Base-by-base conservation (phyloP, 163 green algal species). In the Scenedesmus sp. region DNA sequence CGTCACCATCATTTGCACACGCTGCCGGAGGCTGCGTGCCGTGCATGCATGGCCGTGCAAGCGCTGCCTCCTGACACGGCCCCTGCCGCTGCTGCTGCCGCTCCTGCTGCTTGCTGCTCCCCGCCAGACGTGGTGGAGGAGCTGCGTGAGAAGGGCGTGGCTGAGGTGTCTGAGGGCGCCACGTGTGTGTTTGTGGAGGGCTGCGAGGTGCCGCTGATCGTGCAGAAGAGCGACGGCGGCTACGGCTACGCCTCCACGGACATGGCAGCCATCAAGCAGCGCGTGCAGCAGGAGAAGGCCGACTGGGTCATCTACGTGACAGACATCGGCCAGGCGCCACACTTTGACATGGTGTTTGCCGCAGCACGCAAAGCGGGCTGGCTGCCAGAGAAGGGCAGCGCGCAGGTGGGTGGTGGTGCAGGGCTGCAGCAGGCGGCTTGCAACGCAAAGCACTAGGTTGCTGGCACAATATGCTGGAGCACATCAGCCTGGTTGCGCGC, bases 271-370 rank as follows among this genome's bases (percentile, higher is more conserved):
- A 67, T 99, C 15, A 93, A 95, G 84, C 98, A 99, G 89, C 96
- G 98, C 26, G 26, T 99, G 2, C 92, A 96, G 4, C 93, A 97
- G 34, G 98, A 99, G 96, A 98, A 98, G 90, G 98, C 96, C 0
- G 98, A 99, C 91, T 99, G 97, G 97, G 95, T 99, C 79, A 97
- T 99, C 73, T 99, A 99, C 88, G 97, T 99, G 16, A 99, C 98
- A 10, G 98, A 99, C 92, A 94, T 96, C 46, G 98, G 98, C 15
- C 98, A 99, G 96, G 90, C 94, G 26, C 76, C 95, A 77, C 98
- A 99, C 95, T 99, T 99, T 93, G 93, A 98, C 26, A 92, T 97
- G 92, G 95, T 99, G 81, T 99, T 99, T 95, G 96, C 95, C 0
- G 96, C 97, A 20, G 97, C 95, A 2, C 91, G 94, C 84, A 96